phyloP scores from a whole-genome alignment of 805 yeast species.

The Torulaspora gathmanii region DNA sequence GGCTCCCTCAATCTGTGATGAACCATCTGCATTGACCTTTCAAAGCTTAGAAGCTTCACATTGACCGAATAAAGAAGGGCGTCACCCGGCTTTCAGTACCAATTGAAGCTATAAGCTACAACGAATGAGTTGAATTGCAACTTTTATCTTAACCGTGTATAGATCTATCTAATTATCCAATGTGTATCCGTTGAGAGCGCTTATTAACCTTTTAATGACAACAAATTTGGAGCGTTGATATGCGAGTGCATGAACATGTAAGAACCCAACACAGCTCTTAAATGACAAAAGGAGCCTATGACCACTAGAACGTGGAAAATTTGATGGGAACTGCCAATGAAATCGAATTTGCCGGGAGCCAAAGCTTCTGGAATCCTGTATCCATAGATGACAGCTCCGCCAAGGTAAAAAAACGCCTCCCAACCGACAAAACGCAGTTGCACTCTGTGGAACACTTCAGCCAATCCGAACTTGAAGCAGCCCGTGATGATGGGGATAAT shows the following conservation, averaged over 20 bases:
- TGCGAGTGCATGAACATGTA: constrained; percentile 40
- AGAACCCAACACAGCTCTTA: constrained; percentile 58
- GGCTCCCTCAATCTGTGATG: not conserved
- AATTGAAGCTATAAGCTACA: no score
- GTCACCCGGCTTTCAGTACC: not conserved
- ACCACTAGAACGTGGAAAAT: constrained; percentile 77
- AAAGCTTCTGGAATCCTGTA: constrained; percentile 69
- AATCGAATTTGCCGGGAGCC: constrained; percentile 59
- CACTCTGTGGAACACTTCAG: constrained; percentile 48
- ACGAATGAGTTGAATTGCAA: not conserved
- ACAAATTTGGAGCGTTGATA: constrained; percentile 21
- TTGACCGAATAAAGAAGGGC: no score
- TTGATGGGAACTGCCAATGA: constrained; percentile 78
- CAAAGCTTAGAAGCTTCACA: not conserved
- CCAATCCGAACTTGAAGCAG: constrained; percentile 44
- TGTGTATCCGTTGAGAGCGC: not conserved
- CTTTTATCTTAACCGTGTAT: not conserved
- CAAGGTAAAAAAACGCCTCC: constrained; percentile 70
- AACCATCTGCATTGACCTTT: not conserved
- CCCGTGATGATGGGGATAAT: constrained; percentile 64
- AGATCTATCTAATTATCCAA: not conserved
- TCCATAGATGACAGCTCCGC: constrained; percentile 79
- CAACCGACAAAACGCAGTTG: constrained; percentile 56
- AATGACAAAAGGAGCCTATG: constrained; percentile 70
- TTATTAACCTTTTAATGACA: constrained; percentile 12